Base-by-base conservation (phyloP, 2,329 filamentous ascomycete species). In the Sphaerulina populicola region DNA sequence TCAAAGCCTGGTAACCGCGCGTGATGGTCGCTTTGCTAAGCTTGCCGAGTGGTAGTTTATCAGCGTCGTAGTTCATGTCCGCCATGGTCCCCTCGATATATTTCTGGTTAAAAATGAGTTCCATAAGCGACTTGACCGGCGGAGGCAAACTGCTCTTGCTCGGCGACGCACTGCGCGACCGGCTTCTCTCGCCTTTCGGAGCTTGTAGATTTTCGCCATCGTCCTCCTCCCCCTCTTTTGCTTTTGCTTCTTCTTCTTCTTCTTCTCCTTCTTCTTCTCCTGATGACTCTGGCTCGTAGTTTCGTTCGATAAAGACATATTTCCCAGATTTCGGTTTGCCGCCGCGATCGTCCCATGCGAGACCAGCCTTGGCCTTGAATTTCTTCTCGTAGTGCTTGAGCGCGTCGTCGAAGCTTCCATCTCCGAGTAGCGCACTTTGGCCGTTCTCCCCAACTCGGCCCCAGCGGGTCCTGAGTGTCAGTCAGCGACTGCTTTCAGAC, bases 41-140 rank as follows among this genome's bases (percentile, higher is more conserved):
- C 65, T 93, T 94, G 4, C 88, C 89, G 1, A 94, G 73, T 0
- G 88, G 88, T 37, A 94, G 72, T 67, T 94, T 94, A 57, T 84
- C 75, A 8, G 78, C 74, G 59, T 88, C 83, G 59, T 88, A 88
- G 58, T 86, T 85, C 58, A 88, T 72, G 1, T 77, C 73, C 1
- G 33, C 80, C 78, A 7, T 76, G 76, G 18, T 79, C 15, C 43
- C 44, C 7, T 48, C 73, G 67, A 94, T 88, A 64, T 83, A 83
- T 18, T 82, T 66, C 51, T 80, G 76, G 66, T 94, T 90, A 74
- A 94, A 94, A 54, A 95, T 94, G 57, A 94, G 78, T 53, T 82
- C 72, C 76, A 94, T 83, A 15, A 94, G 71, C 7, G 80, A 71
- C 63, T 88, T 82, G 2, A 88, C 74, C 0, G 81, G 73, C 10